phyloP scores from a whole-genome alignment of 2,329 filamentous ascomycete species.

The Fusarium aywerte region DNA sequence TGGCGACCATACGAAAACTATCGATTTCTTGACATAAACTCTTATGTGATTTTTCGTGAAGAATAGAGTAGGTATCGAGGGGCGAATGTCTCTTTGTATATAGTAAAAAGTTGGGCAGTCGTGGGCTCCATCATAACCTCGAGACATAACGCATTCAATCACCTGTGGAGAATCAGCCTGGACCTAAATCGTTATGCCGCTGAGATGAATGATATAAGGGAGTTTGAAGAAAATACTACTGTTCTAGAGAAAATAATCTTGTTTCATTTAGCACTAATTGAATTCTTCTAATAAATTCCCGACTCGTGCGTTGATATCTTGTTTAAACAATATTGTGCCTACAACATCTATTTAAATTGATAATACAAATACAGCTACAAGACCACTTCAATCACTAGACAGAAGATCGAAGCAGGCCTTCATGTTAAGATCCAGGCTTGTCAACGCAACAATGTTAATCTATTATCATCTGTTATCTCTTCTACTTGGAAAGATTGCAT shows the following conservation, averaged over 20 bases:
- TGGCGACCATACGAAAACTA: neutral
- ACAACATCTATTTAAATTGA: neutral
- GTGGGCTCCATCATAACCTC: constrained; percentile 30
- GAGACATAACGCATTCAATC: constrained; percentile 38
- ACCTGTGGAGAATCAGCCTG: neutral
- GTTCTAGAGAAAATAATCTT: neutral
- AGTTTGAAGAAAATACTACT: neutral
- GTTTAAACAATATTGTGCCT: neutral
- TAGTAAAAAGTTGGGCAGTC: neutral
- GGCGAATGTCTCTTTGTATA: constrained; percentile 27
- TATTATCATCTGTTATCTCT: neutral
- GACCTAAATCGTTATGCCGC: neutral
- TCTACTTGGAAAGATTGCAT: constrained; percentile 1
- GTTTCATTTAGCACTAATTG: neutral
- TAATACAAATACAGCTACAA: neutral
- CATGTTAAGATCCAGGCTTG: neutral
- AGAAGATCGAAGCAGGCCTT: too few species aligned
- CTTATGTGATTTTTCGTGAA: neutral
- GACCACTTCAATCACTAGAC: neutral
- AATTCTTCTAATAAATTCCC: neutral
- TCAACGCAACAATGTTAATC: neutral
- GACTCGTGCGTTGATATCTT: neutral
- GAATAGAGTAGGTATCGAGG: neutral
- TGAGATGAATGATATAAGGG: neutral
- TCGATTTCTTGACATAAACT: neutral